Evolutionary conservation across 148 eudicot species (phyloP).

Genomic region (Vaccinium myrtillus): DNA sequence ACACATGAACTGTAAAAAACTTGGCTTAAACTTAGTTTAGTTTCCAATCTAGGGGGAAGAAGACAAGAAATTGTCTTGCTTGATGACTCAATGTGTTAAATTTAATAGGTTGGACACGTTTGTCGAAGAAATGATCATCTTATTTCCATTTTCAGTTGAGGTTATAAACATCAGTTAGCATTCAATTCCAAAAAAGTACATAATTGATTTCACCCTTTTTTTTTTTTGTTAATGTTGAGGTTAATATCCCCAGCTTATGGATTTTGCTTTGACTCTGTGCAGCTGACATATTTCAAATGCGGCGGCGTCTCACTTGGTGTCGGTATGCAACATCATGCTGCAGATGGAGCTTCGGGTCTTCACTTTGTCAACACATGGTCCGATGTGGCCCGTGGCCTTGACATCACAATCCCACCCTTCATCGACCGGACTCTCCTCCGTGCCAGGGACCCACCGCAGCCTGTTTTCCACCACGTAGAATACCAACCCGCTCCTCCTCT

Average conservation of each 20-base stretch:
- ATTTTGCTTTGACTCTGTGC: neutral
- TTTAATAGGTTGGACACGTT: neutral
- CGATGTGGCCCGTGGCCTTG: slow-evolving; percentile 50
- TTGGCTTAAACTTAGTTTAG: neutral
- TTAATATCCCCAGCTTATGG: neutral
- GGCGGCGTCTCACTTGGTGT: slow-evolving; percentile 53
- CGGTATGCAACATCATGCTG: slow-evolving; percentile 48
- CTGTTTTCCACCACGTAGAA: slow-evolving; percentile 42
- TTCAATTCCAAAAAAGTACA: neutral
- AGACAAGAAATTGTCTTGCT: neutral
- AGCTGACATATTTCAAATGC: slow-evolving; percentile 55
- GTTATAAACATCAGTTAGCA: neutral
- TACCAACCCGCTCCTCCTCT: slow-evolving; percentile 50
- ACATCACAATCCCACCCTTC: slow-evolving; percentile 48
- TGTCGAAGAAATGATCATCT: neutral
- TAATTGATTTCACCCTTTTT: neutral
- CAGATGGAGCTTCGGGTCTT: slow-evolving; percentile 48
- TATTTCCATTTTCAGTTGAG: neutral
- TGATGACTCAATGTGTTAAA: neutral
- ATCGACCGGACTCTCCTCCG: slow-evolving; percentile 52
- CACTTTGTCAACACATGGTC: slow-evolving; percentile 58
- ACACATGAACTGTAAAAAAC: too few species aligned
- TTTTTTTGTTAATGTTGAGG: neutral
- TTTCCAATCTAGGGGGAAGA: too few species aligned
- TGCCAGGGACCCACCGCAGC: slow-evolving; percentile 45